Evolutionary conservation across 768 basidiomycete genomes (phyloP).

Genomic region (Suillus americanus): DNA sequence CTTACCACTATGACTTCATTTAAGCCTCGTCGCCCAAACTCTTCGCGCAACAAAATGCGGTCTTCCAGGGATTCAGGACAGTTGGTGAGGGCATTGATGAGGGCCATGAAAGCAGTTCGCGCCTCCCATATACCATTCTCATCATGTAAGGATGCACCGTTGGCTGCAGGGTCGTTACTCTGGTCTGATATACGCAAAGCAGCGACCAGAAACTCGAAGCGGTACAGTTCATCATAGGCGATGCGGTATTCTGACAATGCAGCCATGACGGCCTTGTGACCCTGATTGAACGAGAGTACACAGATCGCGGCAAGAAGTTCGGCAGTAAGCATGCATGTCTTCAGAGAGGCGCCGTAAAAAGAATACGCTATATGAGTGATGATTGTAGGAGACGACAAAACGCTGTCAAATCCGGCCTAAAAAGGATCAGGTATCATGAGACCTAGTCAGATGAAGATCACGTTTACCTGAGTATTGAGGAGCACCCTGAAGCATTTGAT

Average conservation of each 20-base stretch:
- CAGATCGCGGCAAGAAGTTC: constrained; percentile 87
- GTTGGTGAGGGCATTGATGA: constrained; percentile 79
- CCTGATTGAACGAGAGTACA: constrained; percentile 66
- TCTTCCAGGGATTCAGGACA: constrained; percentile 78
- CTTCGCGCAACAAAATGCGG: constrained; percentile 76
- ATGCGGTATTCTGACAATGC: constrained; percentile 82
- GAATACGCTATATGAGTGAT: constrained; percentile 74
- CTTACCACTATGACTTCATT: constrained; percentile 84
- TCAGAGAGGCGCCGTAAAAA: constrained; percentile 63
- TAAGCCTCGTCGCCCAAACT: constrained; percentile 77
- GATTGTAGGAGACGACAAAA: constrained; percentile 60
- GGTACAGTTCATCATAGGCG: constrained; percentile 67
- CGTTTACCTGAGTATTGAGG: constrained; percentile 79
- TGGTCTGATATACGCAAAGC: constrained; percentile 59
- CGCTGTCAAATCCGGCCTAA: constrained; percentile 73
- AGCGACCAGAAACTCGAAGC: constrained; percentile 75
- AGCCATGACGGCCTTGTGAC: constrained; percentile 70
- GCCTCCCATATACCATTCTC: constrained; percentile 82
- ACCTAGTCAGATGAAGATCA: constrained; percentile 11
- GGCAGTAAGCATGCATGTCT: constrained; percentile 65
- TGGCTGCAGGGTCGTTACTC: constrained; percentile 31
- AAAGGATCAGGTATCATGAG: background rate
- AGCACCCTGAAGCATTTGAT: constrained; percentile 81
- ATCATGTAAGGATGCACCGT: constrained; percentile 35
- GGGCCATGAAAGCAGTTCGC: constrained; percentile 68